Conservation (phyloP, 495 filamentous ascomycete genomes). For the Penicillium atrosanguineum region DNA sequence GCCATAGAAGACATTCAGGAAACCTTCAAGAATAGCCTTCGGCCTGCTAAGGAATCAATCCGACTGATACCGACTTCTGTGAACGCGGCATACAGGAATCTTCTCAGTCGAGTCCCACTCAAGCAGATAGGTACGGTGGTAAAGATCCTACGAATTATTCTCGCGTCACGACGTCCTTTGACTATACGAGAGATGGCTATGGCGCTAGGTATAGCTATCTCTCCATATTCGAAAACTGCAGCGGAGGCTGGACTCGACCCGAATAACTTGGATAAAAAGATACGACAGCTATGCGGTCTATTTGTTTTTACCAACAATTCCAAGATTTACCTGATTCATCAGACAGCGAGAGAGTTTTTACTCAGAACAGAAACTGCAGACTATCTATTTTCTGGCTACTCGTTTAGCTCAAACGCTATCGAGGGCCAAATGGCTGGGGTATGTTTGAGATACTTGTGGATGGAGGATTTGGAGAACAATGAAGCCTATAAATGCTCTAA, state of each 20-base stretch:
- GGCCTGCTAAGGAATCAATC: background rate
- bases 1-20: background rate
- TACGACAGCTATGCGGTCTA: background rate
- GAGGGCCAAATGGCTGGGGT: no score
- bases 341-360: background rate
- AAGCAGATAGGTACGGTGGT: slow-evolving; percentile 8
- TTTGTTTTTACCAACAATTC: slow-evolving; percentile 14
- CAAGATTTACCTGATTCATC: slow-evolving; percentile 5
- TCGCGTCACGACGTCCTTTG: slow-evolving; percentile 33
- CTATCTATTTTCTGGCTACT: no score
- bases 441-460: no score
- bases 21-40: slow-evolving; percentile 7
- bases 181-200: slow-evolving; percentile 36
- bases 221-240: slow-evolving; percentile 11
- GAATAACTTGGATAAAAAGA: slow-evolving; percentile 5
- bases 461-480: no score
- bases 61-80: background rate
- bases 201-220: slow-evolving; percentile 29
- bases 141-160: slow-evolving; percentile 36
- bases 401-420: no score
- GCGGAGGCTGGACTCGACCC: slow-evolving; percentile 23
- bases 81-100: slow-evolving; percentile 27
- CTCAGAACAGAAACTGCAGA: no score
- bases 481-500: no score
- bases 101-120: slow-evolving; percentile 20